phyloP scores from a whole-genome alignment of 2,329 filamentous ascomycete species.

The Lachnellula suecica region DNA sequence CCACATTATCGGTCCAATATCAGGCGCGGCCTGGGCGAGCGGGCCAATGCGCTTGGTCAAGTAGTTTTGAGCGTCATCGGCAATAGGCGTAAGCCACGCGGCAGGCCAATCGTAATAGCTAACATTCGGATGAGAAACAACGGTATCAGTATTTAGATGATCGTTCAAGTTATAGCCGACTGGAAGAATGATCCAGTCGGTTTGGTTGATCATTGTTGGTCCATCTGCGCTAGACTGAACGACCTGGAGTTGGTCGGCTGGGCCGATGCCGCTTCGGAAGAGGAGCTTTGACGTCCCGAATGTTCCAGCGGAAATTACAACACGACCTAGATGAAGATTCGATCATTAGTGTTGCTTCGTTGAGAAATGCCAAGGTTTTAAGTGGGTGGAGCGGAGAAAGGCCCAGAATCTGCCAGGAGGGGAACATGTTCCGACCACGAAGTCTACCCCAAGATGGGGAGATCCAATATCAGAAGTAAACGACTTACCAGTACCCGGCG shows the following conservation, averaged over 20 bases:
- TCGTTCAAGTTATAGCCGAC: constrained; percentile 61
- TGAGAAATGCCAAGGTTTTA: too few relatives aligned
- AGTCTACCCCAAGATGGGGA: too few relatives aligned
- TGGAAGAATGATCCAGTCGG: constrained; percentile 56
- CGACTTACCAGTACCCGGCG: constrained; percentile 49
- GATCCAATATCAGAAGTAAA: too few relatives aligned
- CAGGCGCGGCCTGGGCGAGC: constrained; percentile 62
- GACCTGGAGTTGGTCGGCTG: constrained; percentile 41
- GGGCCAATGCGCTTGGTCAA: constrained; percentile 56
- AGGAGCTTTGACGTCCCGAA: constrained; percentile 62
- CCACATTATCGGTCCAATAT: constrained; percentile 63
- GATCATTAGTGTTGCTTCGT: too few relatives aligned
- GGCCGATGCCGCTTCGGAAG: constrained; percentile 64
- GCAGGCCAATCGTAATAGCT: constrained; percentile 65
- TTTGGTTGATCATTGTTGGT: constrained; percentile 47
- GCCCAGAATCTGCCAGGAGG: too few relatives aligned
- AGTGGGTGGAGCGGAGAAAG: too few relatives aligned
- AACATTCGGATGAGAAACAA: constrained; percentile 49
- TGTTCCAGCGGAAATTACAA: constrained; percentile 66
- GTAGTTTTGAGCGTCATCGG: constrained; percentile 43
- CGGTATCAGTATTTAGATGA: constrained; percentile 56
- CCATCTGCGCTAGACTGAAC: constrained; percentile 50
- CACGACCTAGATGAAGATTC: too few relatives aligned
- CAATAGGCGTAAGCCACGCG: constrained; percentile 51
- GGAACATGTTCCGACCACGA: too few relatives aligned